Conservation (phyloP, 2,329 filamentous ascomycete species). For the Endocalyx cinctus region DNA sequence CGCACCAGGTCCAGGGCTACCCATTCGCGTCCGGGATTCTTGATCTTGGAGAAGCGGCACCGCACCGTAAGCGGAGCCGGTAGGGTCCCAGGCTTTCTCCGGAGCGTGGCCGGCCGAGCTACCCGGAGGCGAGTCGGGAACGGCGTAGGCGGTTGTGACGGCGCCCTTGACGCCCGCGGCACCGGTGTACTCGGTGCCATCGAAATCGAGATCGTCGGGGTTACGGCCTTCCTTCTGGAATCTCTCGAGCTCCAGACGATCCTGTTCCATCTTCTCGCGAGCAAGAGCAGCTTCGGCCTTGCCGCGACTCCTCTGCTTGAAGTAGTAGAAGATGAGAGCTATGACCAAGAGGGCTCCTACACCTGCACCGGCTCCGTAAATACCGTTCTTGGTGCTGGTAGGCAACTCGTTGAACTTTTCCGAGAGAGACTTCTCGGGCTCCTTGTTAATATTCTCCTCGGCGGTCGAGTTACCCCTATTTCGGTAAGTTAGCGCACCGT, state of each 20-base stretch:
- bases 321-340: conserved; percentile 46
- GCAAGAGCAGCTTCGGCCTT: conserved; percentile 45
- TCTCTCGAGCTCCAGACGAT: conserved; percentile 47
- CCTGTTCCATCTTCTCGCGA: conserved; percentile 38
- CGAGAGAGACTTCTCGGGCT: conserved; percentile 35
- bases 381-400: conserved; percentile 42
- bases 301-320: conserved; percentile 50
- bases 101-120: conserved; percentile 18
- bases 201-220: conserved; percentile 39
- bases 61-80: conserved; percentile 6
- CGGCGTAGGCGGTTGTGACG: conserved; percentile 25
- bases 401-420: conserved; percentile 54
- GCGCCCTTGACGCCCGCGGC: conserved; percentile 28
- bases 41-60: conserved; percentile 25
- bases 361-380: conserved; percentile 46
- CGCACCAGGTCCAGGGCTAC: neutral
- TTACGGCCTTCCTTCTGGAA: conserved; percentile 44
- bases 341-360: conserved; percentile 31
- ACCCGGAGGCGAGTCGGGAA: conserved; percentile 25
- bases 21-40: no score
- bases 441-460: conserved; percentile 36
- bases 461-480: conserved; percentile 54
- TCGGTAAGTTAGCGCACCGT: conserved; percentile 17
- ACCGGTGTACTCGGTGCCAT: conserved; percentile 33
- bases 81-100: conserved; percentile 26